Conservation (phyloP, 2,329 filamentous ascomycete species). For the Thelonectria olida region DNA sequence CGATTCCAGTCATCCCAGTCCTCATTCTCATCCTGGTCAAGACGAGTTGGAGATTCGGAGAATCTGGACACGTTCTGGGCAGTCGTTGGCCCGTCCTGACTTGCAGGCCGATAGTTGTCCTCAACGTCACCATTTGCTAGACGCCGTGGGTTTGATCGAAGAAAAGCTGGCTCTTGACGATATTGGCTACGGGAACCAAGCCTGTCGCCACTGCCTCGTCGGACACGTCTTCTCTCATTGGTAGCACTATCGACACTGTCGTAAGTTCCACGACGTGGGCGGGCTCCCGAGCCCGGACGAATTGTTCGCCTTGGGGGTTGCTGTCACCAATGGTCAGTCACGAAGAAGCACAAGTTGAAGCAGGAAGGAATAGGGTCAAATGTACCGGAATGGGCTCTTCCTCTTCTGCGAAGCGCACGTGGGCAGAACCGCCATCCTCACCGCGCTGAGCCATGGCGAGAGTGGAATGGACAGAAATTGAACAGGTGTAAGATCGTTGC, state of each 20-base stretch:
- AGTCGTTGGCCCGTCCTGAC: background rate
- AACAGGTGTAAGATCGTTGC: too few relatives aligned
- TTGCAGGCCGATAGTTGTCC: background rate
- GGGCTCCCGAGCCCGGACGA: constrained; percentile 8
- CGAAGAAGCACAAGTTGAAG: background rate
- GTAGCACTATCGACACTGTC: constrained; percentile 7
- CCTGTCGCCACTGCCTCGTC: constrained; percentile 13
- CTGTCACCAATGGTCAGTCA: constrained; percentile 18
- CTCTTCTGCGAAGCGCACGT: constrained; percentile 30
- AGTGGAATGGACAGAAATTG: too few relatives aligned
- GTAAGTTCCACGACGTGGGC: constrained; percentile 19
- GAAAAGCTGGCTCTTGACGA: background rate
- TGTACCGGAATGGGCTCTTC: constrained; percentile 32
- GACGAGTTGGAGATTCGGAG: background rate
- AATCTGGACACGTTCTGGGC: background rate
- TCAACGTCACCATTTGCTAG: background rate
- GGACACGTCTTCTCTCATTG: constrained; percentile 1
- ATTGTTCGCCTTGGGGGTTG: constrained; percentile 8
- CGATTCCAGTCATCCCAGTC: background rate
- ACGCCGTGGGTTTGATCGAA: too few relatives aligned
- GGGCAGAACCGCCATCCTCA: constrained; percentile 19
- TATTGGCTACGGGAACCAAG: background rate
- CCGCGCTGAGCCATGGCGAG: constrained; percentile 7
- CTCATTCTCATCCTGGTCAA: background rate
- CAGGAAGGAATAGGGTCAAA: constrained; percentile 1